Percentiles rank a stretch among this genome's conserved stretches.
Evolutionary conservation across 805 yeast genomes (phyloP).

Genomic region (Candida silvatica): DNA sequence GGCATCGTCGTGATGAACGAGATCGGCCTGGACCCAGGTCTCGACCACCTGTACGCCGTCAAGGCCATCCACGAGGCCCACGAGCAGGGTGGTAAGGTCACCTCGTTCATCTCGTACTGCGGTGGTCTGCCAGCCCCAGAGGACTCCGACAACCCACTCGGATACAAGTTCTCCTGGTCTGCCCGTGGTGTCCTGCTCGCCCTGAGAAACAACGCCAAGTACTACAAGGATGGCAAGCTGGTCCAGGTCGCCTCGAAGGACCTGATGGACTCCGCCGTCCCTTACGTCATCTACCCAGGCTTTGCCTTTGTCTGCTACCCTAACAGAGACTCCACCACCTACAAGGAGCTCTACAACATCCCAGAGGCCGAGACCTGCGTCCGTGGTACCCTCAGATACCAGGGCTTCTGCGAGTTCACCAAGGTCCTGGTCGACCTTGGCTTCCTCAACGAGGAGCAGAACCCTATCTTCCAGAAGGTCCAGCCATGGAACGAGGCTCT

Average conservation of each 20-base stretch:
- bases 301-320: slow-evolving; percentile 93
- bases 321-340: slow-evolving; percentile 94
- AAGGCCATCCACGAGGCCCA: slow-evolving; percentile 98
- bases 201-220: slow-evolving; percentile 86
- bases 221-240: slow-evolving; percentile 78
- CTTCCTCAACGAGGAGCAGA: slow-evolving; percentile 72
- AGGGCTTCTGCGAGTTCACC: slow-evolving; percentile 97
- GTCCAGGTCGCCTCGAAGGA: slow-evolving; percentile 80
- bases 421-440: slow-evolving; percentile 93
- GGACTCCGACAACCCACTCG: slow-evolving; percentile 94
- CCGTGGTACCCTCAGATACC: slow-evolving; percentile 96
- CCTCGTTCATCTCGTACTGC: slow-evolving; percentile 91
- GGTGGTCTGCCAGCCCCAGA: slow-evolving; percentile 99
- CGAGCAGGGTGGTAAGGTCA: slow-evolving; percentile 82
- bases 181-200: slow-evolving; percentile 97
- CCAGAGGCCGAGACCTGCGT: slow-evolving; percentile 97
- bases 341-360: slow-evolving; percentile 83
- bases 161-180: slow-evolving; percentile 99
- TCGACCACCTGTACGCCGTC: slow-evolving; percentile 96
- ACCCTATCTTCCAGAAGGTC: slow-evolving; percentile 44
- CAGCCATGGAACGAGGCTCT: slow-evolving; percentile 87
- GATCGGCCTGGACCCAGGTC: slow-evolving; percentile 98
- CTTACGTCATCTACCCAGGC: slow-evolving; percentile 94
- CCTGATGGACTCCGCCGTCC: slow-evolving; percentile 90
- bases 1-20: slow-evolving; percentile 98